Percentiles rank a stretch among this genome's conserved stretches.
phyloP scores from a whole-genome alignment of 2,329 filamentous ascomycete species.

The Cephalotrichum gorgonifer region DNA sequence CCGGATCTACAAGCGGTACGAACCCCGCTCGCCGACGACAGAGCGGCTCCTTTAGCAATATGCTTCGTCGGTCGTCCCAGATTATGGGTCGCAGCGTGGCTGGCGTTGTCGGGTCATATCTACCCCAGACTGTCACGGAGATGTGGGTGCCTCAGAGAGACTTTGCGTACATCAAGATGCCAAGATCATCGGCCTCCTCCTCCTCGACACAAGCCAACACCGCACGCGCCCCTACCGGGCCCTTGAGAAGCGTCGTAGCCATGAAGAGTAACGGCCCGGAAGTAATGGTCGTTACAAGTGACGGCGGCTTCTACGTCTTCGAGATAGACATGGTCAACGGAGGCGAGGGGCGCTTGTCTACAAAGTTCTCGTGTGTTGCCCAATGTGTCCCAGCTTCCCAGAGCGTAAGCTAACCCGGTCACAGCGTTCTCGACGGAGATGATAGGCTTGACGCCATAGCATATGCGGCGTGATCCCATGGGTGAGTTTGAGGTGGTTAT shows the following conservation, averaged over 20 bases:
- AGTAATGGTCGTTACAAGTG: slow-evolving; percentile 95
- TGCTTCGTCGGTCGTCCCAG: slow-evolving; percentile 89
- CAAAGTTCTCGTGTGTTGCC: slow-evolving; percentile 50
- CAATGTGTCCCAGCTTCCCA: not conserved
- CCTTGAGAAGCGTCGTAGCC: slow-evolving; percentile 83
- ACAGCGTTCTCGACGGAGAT: slow-evolving; percentile 42
- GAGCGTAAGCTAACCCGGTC: not conserved
- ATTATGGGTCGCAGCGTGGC: slow-evolving; percentile 84
- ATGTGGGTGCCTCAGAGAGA: slow-evolving; percentile 95
- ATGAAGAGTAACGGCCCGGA: slow-evolving; percentile 93
- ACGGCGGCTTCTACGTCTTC: slow-evolving; percentile 91
- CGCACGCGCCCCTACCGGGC: slow-evolving; percentile 15
- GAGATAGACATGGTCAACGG: slow-evolving; percentile 91
- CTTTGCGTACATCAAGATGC: slow-evolving; percentile 93
- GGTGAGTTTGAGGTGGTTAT: not conserved
- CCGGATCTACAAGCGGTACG: slow-evolving; percentile 15
- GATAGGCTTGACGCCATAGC: slow-evolving; percentile 42
- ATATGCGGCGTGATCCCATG: slow-evolving; percentile 23
- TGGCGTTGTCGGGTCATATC: slow-evolving; percentile 79
- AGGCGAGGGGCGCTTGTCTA: slow-evolving; percentile 82
- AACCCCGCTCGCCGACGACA: slow-evolving; percentile 29
- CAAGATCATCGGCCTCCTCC: slow-evolving; percentile 37
- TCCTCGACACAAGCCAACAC: slow-evolving; percentile 9
- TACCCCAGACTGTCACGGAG: slow-evolving; percentile 88
- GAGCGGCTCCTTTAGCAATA: slow-evolving; percentile 76